Percentiles rank a stretch among this genome's conserved stretches.
These are phyloP conservation scores for Akanthomyces lecanii DNA, from an alignment of 2,329 filamentous ascomycete genomes.

Conservation along the genomic window DNA sequence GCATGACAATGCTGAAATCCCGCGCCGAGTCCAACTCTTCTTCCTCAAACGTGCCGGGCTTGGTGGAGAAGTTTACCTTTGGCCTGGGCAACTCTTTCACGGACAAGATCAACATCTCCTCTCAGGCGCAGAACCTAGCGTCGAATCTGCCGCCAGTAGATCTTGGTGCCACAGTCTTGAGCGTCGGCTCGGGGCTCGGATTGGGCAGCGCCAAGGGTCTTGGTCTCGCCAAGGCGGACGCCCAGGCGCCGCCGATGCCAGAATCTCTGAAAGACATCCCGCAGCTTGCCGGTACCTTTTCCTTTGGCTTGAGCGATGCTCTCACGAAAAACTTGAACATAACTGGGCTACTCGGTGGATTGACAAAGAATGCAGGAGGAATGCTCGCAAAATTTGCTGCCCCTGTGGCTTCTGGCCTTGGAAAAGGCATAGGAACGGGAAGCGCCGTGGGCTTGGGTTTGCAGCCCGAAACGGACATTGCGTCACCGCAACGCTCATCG, in stretches of 20 bases:
- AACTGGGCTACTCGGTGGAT: conserved; percentile 9
- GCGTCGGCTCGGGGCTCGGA: conserved; percentile 21
- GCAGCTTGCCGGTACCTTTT: conserved; percentile 21
- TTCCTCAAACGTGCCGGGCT: neutral
- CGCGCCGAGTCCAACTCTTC: neutral
- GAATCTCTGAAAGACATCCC: conserved; percentile 18
- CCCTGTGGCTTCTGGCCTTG: conserved; percentile 26
- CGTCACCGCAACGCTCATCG: neutral
- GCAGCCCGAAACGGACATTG: conserved; percentile 22
- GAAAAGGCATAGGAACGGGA: conserved; percentile 26
- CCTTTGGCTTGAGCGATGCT: conserved; percentile 23
- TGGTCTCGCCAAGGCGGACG: conserved; percentile 18
- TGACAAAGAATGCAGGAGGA: neutral
- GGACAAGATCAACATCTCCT: conserved; percentile 14
- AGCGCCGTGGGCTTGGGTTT: conserved; percentile 27
- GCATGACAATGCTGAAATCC: no score
- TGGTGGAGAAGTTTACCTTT: conserved; percentile 11
- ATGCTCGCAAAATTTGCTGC: conserved; percentile 17
- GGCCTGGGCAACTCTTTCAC: conserved; percentile 7
- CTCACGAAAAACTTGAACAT: conserved; percentile 22
- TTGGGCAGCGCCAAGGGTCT: conserved; percentile 21
- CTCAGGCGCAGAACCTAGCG: conserved; percentile 8
- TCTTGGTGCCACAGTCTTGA: conserved; percentile 19
- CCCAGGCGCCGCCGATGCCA: conserved; percentile 9
- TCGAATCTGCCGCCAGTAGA: conserved; percentile 14